These are phyloP conservation scores for Paramecium biaurelia DNA, from an alignment of 73 alveolate species.

Conservation along the genomic window DNA sequence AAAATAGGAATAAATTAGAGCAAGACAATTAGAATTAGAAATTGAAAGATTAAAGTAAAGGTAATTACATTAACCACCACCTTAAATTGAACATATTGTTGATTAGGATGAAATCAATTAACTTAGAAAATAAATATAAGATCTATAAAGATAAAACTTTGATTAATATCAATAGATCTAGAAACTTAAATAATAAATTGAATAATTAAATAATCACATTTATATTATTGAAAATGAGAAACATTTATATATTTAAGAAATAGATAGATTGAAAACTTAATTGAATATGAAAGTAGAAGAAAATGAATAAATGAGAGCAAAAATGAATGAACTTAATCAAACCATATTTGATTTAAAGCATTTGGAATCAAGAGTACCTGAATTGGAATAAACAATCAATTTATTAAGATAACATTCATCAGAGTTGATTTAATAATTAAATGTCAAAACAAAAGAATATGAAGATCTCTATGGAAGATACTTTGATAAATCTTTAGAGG, in stretches of 20 bases:
- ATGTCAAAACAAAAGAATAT: background rate
- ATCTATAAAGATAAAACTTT: background rate
- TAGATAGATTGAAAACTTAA: background rate
- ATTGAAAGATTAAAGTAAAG: slow-evolving; percentile 17
- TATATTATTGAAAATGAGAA: background rate
- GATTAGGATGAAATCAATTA: slow-evolving; percentile 9
- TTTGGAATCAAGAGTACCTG: slow-evolving; percentile 39
- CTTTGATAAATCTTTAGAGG: background rate
- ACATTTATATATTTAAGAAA: background rate
- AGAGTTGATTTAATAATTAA: background rate
- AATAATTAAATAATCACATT: background rate
- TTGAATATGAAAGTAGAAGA: background rate
- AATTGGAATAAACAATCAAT: slow-evolving; percentile 9
- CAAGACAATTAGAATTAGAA: slow-evolving; percentile 4
- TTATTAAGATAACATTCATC: background rate
- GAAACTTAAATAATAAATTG: background rate
- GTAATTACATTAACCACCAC: slow-evolving; percentile 1
- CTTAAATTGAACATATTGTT: slow-evolving; percentile 18
- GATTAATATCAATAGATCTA: background rate
- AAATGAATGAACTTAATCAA: background rate
- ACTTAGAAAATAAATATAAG: slow-evolving; percentile 3
- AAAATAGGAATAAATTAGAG: background rate
- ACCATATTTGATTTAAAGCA: background rate
- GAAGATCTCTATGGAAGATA: background rate
- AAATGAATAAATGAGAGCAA: slow-evolving; percentile 22